Conservation (phyloP, 164 flowering plant species). For the Macadamia tetraphylla region DNA sequence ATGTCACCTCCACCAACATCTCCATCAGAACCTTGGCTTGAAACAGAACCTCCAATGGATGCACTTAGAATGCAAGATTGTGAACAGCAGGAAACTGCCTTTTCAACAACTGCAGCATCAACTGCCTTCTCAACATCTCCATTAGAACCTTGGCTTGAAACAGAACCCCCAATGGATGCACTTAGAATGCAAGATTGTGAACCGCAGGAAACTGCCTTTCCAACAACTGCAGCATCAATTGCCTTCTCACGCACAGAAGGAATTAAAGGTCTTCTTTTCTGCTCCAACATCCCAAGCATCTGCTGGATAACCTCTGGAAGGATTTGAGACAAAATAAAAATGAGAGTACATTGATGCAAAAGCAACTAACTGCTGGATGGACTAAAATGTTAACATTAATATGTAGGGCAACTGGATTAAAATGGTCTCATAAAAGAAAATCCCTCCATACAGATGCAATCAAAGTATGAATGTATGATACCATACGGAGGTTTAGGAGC, state of each 20-base stretch:
- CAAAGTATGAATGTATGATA: no score
- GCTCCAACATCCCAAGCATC: conserved; percentile 35
- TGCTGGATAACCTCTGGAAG: conserved; percentile 49
- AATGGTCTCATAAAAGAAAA: no score
- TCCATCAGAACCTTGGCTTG: conserved; percentile 7
- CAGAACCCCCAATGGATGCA: conserved; percentile 9
- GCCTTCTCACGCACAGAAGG: conserved; percentile 13
- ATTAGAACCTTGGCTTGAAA: conserved; percentile 5
- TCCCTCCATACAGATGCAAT: no score
- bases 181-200: conserved; percentile 16
- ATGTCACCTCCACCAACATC: conserved; percentile 2
- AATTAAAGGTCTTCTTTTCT: conserved; percentile 19
- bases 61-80: conserved; percentile 16
- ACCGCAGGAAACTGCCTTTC: conserved; percentile 14
- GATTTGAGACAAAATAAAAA: neutral
- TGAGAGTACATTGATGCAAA: neutral
- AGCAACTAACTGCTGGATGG: neutral
- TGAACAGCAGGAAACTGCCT: conserved; percentile 13
- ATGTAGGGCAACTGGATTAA: no score
- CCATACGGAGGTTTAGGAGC: no score
- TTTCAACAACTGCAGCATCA: conserved; percentile 16
- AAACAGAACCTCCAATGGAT: conserved; percentile 6
- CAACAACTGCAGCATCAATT: conserved; percentile 12
- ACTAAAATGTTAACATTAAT: no score
- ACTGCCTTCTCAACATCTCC: conserved; percentile 4